Conservation (phyloP, 331 rosid genomes). For the Rosa hybrid region DNA sequence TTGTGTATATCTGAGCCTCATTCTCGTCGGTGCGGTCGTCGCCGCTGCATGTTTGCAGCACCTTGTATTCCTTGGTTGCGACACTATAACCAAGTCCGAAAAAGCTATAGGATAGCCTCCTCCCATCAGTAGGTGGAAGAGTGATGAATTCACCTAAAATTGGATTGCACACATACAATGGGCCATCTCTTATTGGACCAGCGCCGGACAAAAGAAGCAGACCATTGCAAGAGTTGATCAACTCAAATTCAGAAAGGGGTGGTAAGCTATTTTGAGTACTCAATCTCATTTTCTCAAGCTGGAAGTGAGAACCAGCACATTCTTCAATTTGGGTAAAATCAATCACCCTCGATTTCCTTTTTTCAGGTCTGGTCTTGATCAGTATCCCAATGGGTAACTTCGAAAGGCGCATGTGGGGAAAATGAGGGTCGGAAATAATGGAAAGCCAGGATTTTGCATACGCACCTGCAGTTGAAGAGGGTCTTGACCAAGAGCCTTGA, state of each 20-base stretch:
- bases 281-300: too few species aligned
- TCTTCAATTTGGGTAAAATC: too few species aligned
- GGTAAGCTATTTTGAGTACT: too few species aligned
- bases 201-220: not conserved
- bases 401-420: not conserved
- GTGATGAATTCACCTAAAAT: not conserved
- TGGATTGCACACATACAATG: not conserved
- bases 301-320: too few species aligned
- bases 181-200: not conserved
- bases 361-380: not conserved
- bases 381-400: not conserved
- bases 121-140: not conserved
- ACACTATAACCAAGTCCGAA: not conserved
- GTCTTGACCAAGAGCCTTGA: slow-evolving; percentile 3
- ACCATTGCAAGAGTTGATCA: too few species aligned
- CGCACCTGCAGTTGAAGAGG: slow-evolving; percentile 8
- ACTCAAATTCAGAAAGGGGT: too few species aligned
- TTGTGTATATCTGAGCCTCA: slow-evolving; percentile 18
- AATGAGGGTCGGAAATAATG: not conserved
- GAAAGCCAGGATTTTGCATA: slow-evolving; percentile 18
- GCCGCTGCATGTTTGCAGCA: not conserved
- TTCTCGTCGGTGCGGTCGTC: not conserved
- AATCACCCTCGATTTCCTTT: too few species aligned
- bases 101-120: not conserved
- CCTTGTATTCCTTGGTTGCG: not conserved